A percentile compares a stretch with the other conserved stretches of the same genome.
Conservation (phyloP, 140 eudicot species). For the Ambrosia hybrid region DNA sequence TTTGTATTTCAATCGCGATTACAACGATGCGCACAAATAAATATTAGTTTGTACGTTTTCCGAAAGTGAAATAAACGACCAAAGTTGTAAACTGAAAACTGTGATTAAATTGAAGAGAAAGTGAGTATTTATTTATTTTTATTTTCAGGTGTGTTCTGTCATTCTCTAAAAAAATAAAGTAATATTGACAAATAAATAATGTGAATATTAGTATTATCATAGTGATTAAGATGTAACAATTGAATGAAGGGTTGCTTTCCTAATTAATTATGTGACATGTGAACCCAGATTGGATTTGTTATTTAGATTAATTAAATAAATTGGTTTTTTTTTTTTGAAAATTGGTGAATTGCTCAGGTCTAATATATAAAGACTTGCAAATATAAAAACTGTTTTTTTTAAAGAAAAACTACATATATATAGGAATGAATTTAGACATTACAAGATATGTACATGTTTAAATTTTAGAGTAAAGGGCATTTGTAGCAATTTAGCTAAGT, state of each 20-base stretch:
- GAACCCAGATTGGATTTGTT: too few relatives aligned
- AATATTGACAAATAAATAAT: background rate
- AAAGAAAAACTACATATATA: too few relatives aligned
- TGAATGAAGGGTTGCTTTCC: conserved; percentile 35
- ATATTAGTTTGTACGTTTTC: background rate
- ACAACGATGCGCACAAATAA: background rate
- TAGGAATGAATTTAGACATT: too few relatives aligned
- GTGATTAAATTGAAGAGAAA: background rate
- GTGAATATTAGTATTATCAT: background rate
- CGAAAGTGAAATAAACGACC: conserved; percentile 1
- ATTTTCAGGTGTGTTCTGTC: background rate
- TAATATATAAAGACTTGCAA: too few relatives aligned
- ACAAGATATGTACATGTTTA: too few relatives aligned
- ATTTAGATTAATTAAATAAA: conserved; percentile 13
- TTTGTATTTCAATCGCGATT: background rate
- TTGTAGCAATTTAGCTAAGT: too few relatives aligned
- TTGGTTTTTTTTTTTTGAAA: too few relatives aligned
- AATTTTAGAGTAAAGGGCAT: too few relatives aligned
- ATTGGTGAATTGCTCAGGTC: background rate
- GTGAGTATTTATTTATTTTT: background rate
- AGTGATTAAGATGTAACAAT: conserved; percentile 32
- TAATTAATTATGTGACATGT: conserved; percentile 1
- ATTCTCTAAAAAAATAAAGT: too few relatives aligned
- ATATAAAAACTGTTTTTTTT: too few relatives aligned
- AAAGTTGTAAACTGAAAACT: background rate